A percentile compares a stretch with the other conserved stretches of the same genome.
phyloP scores from a whole-genome alignment of 805 yeast species.

The Yamadazyma sp. region DNA sequence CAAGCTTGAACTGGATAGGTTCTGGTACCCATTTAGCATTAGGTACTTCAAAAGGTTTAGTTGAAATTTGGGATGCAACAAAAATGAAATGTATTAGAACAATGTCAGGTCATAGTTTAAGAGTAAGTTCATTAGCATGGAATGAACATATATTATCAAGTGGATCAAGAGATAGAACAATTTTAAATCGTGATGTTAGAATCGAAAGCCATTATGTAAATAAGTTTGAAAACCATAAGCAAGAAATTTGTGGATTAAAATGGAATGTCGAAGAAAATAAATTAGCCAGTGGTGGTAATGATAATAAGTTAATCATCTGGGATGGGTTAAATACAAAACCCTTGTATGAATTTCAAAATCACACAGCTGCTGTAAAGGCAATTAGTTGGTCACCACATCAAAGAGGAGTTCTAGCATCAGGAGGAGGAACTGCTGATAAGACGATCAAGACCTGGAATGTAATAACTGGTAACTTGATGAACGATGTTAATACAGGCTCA shows the following conservation, averaged over 20 bases:
- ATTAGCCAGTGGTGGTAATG: slow-evolving; percentile 94
- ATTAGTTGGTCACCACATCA: slow-evolving; percentile 98
- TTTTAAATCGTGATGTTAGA: slow-evolving; percentile 88
- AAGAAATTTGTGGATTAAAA: slow-evolving; percentile 93
- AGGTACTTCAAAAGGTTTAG: slow-evolving; percentile 83
- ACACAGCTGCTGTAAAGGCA: slow-evolving; percentile 94
- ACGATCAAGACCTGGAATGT: slow-evolving; percentile 92
- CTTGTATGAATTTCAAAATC: slow-evolving; percentile 70
- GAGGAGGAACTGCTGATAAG: slow-evolving; percentile 96
- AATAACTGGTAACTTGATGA: slow-evolving; percentile 64
- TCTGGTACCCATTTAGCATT: slow-evolving; percentile 93
- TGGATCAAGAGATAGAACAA: slow-evolving; percentile 82
- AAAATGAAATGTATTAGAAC: slow-evolving; percentile 79
- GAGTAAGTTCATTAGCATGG: slow-evolving; percentile 92
- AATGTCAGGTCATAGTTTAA: slow-evolving; percentile 83
- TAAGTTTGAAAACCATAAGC: slow-evolving; percentile 72
- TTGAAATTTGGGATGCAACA: slow-evolving; percentile 93
- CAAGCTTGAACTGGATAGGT: slow-evolving; percentile 90
- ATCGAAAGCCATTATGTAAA: slow-evolving; percentile 77
- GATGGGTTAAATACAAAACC: slow-evolving; percentile 74
- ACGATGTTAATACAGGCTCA: slow-evolving; percentile 91
- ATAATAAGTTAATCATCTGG: slow-evolving; percentile 83
- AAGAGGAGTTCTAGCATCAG: slow-evolving; percentile 87
- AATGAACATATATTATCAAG: slow-evolving; percentile 84
- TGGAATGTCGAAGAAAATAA: slow-evolving; percentile 93